Base-by-base conservation (phyloP, 371 early-diverging fungal genomes). In the Rhizomucor pusillus region DNA sequence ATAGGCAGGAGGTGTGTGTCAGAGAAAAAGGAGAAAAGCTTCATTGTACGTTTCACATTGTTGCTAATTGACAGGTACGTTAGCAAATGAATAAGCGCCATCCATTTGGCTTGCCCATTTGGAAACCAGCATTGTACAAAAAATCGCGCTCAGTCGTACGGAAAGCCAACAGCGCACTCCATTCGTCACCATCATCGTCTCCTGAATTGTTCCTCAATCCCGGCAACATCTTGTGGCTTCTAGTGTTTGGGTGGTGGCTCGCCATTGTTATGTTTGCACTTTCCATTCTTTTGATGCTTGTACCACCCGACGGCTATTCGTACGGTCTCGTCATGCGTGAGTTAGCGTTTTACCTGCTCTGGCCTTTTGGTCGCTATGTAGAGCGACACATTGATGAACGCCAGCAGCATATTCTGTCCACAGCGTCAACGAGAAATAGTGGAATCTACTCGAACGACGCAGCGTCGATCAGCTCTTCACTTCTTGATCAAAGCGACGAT, bases 101-200 rank as follows among this genome's bases (percentile, higher is more conserved):
- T 74, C 95, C 95, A n/a, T 98, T 98, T 63, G 98, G 98, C 49
- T 62, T 97, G 48, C 91, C 91, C 10, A 75, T 97, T 13, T 98
- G 98, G 98, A 98, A 98, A 70, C 94, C 95, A 16, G 96, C 97
- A 10, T 81, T 98, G 29, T 98, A 97, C 81, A 93, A 94, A 63
- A 98, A 98, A 63, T 80, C 86, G 11, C 89, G 98, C 22, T 87
- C 90, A 13, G 91, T 97, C 39, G 87, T 88, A 16, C 83, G 85
- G 6, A 80, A 82, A 23, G 92, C 91, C 46, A 87, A 92, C 54
- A 73, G 81, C 18, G 94, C 92, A 3, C 71, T 98, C 44, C 97
- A 95, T 60, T 84, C 90, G 4, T 81, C 80, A 40, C 92, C 92
- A 3, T 77, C 86, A 41, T 75, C 85, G 1, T 73, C 76, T 12